Evolutionary conservation across 2,329 filamentous ascomycete species (phyloP).

Genomic region (Chaetomiaceae sp.): DNA sequence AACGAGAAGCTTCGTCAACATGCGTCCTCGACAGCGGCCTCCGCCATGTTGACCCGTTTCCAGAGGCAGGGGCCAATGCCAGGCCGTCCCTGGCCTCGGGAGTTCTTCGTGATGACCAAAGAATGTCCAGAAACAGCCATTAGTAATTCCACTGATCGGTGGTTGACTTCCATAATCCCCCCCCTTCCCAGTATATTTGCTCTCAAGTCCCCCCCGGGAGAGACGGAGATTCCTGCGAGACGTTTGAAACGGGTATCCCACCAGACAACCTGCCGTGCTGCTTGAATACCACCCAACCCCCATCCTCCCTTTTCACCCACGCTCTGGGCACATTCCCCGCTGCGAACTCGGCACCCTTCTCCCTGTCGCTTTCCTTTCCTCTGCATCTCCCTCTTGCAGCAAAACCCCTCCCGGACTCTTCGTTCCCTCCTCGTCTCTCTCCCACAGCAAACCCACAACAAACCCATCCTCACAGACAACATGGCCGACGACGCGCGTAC

Average conservation of each 20-base stretch:
- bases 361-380: neutral
- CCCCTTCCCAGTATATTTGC: conserved; percentile 11
- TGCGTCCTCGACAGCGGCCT: conserved; percentile 17
- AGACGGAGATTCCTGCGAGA: conserved; percentile 14
- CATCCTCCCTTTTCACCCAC: conserved; percentile 7
- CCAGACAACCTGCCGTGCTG: conserved; percentile 6
- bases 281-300: conserved; percentile 16
- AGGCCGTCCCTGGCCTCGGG: conserved; percentile 5
- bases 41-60: conserved; percentile 14
- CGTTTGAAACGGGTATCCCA: conserved; percentile 15
- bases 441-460: neutral
- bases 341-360: conserved; percentile 1
- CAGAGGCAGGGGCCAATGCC: conserved; percentile 14
- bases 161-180: neutral
- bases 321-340: conserved; percentile 10
- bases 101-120: conserved; percentile 9
- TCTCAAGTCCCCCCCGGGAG: conserved; percentile 7
- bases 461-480: conserved; percentile 18
- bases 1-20: conserved; percentile 19
- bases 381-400: neutral
- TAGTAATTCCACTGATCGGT: conserved; percentile 17
- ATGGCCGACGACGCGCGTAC: conserved; percentile 32
- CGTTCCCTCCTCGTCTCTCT: neutral
- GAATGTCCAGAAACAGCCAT: conserved; percentile 16
- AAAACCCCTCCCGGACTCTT: neutral